These are phyloP conservation scores for Penicillium ochrochloron DNA, from an alignment of 495 filamentous ascomycete species.

Conservation along the genomic window DNA sequence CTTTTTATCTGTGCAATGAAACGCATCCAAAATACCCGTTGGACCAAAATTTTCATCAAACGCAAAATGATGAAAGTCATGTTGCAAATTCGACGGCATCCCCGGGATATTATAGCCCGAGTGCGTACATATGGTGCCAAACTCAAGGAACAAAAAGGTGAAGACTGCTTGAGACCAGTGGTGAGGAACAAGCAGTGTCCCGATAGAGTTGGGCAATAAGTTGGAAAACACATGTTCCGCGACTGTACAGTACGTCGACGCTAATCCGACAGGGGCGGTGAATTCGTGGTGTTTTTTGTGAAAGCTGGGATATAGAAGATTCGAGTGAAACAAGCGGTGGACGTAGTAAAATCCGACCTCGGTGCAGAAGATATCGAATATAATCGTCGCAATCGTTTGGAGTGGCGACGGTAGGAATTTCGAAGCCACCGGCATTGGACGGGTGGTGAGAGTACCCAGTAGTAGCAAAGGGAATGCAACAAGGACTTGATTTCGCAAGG, in stretches of 20 bases:
- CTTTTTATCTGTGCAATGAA: not conserved
- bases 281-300: conserved; percentile 2
- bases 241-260: conserved; percentile 1
- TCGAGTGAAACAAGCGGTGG: not conserved
- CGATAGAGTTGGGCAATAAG: not conserved
- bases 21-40: not conserved
- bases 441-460: not conserved
- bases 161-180: not conserved
- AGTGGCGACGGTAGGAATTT: not conserved
- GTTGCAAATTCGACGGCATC: not conserved
- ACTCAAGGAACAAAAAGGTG: not conserved
- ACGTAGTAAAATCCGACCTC: conserved; percentile 1
- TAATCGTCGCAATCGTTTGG: not conserved
- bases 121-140: not conserved
- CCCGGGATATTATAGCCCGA: not conserved
- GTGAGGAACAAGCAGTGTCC: not conserved
- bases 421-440: not conserved
- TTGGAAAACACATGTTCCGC: not conserved
- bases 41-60: conserved; percentile 1
- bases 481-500: not conserved
- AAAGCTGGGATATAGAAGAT: not conserved
- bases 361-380: conserved; percentile 3
- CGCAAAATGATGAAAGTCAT: not conserved
- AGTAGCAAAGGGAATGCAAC: not conserved
- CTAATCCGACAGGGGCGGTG: not conserved